Evolutionary conservation across 495 filamentous ascomycete genomes (phyloP).

Genomic region (Podospora appendiculata): DNA sequence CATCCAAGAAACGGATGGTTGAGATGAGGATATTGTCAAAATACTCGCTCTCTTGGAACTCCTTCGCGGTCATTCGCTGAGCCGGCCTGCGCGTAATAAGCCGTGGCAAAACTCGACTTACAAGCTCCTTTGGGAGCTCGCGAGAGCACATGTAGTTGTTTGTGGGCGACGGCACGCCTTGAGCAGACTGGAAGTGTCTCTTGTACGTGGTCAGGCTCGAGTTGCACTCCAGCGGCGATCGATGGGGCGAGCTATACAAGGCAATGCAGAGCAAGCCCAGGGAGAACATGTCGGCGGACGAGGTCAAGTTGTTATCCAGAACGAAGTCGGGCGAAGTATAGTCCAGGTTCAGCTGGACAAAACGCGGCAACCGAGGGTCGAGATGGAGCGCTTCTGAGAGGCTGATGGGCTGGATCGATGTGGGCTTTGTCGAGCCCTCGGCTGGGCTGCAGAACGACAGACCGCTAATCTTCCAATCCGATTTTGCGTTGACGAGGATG

Average conservation of each 20-base stretch:
- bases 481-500: slow-evolving; percentile 91
- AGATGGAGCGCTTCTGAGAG: slow-evolving; percentile 77
- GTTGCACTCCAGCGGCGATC: slow-evolving; percentile 74
- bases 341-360: slow-evolving; percentile 84
- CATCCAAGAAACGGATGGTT: slow-evolving; percentile 88
- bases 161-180: slow-evolving; percentile 61
- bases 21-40: slow-evolving; percentile 96
- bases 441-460: slow-evolving; percentile 80
- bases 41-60: slow-evolving; percentile 89
- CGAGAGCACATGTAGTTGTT: slow-evolving; percentile 81
- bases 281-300: slow-evolving; percentile 84
- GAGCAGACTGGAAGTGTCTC: slow-evolving; percentile 66
- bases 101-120: slow-evolving; percentile 64
- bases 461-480: slow-evolving; percentile 96
- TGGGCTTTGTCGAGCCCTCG: slow-evolving; percentile 57
- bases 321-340: slow-evolving; percentile 92
- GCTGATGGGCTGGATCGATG: slow-evolving; percentile 64
- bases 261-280: slow-evolving; percentile 82
- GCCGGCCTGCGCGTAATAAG: slow-evolving; percentile 81
- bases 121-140: slow-evolving; percentile 70
- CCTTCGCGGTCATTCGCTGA: slow-evolving; percentile 76
- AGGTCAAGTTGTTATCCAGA: slow-evolving; percentile 73
- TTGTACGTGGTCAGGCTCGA: slow-evolving; percentile 74
- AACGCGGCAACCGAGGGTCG: slow-evolving; percentile 73
- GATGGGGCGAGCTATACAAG: slow-evolving; percentile 87